Evolutionary conservation across 192 early-diverging fungal species (phyloP), one percentile per base, ranked within the genome.

Genomic region (Umbelopsis isabellina): DNA sequence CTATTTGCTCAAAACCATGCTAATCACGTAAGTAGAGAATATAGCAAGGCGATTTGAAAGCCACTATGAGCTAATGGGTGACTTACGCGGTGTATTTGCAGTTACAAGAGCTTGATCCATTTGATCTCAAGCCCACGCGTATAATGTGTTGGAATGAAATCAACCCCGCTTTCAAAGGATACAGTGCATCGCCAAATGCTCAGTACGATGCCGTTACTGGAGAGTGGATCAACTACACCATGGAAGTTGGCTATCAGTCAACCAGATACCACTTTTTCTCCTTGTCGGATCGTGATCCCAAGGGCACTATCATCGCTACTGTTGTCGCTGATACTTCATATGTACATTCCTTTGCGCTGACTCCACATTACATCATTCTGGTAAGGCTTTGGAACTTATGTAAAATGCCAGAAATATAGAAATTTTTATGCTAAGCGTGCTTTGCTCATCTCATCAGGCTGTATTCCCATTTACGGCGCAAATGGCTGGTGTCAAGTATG

Each of bases 291-390:
- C 77, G 82, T 18, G 79, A 89, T 33, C 87, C 92, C 12, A 81
- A 85, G 22, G 92, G 92, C 10, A 78, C 82, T 21, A 65, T 89
- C 13, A 84, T 93, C 53, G 88, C 86, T 9, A 82, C 78, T 18
- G 85, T 94, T 9, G 73, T 72, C 8, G 87, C 90, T 23, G 88
- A 87, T 52, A 82, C 90, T 16, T 88, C 87, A 5, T 85, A 91
- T 68, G 82, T 93, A 35, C 91, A 93, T 74, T 91, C 89, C 45
- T 94, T 95, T 80, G 82, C 88, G 0, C 75, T 91, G 23, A 95
- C 94, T 0, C 85, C 80, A 9, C 81, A 87, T 37, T 93, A 92
- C 70, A 83, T 95, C 9, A 78, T 95, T 27, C 78, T 93, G 46
- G 90, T 88, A 51, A 78, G 75, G 64, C 45, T 45, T 30, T 30